Evolutionary conservation across 179 eudicot species (phyloP), one percentile per base, ranked within the genome.

Genomic region (Actinidia polygama): DNA sequence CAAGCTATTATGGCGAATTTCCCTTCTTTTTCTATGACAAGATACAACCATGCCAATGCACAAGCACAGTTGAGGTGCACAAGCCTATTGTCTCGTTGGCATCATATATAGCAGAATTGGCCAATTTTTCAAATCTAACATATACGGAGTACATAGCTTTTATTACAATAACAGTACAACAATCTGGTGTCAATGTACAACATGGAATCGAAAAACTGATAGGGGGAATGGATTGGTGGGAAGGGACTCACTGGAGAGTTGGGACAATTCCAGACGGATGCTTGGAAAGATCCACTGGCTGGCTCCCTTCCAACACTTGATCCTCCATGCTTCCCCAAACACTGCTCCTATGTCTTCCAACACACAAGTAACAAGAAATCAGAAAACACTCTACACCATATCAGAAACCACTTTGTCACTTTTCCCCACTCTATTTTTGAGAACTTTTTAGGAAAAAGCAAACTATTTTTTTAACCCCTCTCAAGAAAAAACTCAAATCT

Each of bases 241-340:
- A 54, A 10, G 36, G 19, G 36, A 86, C 92, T 89, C 93, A 92
- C 98, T 95, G 98, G 55, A 95, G 95, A 7, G 92, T 89, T 75
- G 98, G 97, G 72, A 91, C 89, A 47, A 93, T 94, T 67, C 93
- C 98, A 79, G 96, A 94, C 4, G 98, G 97, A 55, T 92, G 98
- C 85, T 88, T 91, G 36, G 87, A 62, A 68, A 87, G 88, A 89
- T 92, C 97, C 40, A 93, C 94, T 4, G 97, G 97, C 84, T 93
- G 94, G 86, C 87, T 91, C 64, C 93, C 94, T 89, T 95, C 96
- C 91, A 87, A 68, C n/a, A 86, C 92, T 82, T 86, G 93, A 64
- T 92, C 95, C 19, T 95, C 95, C 98, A 93, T 94, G 46, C 46
- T 23, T 26, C 58, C 57, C 57, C 76, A 15, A 73, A 82, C 54